Conservation (phyloP, 2,329 filamentous ascomycete species). For the Diaporthe eres region DNA sequence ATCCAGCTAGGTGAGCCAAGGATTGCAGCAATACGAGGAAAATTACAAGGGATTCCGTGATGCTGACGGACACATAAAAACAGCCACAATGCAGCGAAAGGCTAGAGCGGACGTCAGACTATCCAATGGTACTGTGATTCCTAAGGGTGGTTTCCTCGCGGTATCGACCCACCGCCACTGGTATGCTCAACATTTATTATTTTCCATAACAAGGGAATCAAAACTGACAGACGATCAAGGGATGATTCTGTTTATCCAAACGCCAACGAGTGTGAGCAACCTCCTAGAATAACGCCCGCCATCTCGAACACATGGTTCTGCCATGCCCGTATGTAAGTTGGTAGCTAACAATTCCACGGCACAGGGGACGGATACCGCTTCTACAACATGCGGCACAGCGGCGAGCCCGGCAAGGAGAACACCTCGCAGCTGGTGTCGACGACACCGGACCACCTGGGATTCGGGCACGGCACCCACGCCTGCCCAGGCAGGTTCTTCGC, state of each 20-base stretch:
- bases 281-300: background rate
- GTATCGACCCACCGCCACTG: conserved; percentile 14
- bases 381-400: conserved; percentile 35
- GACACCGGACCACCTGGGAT: conserved; percentile 13
- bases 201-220: background rate
- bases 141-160: conserved; percentile 39
- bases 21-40: background rate
- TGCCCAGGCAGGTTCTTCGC: conserved; percentile 55
- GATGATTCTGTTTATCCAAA: background rate
- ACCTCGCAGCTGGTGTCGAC: conserved; percentile 15
- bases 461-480: conserved; percentile 51
- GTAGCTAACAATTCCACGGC: background rate
- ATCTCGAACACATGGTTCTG: background rate
- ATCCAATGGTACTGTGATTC: conserved; percentile 45
- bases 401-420: conserved; percentile 42
- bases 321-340: too few species aligned
- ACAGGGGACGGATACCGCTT: conserved; percentile 19
- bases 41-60: too few species aligned
- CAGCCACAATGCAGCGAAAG: conserved; percentile 43
- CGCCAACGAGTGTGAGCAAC: conserved; percentile 1
- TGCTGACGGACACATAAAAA: background rate
- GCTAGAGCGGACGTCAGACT: conserved; percentile 41
- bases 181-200: background rate
- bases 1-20: background rate
- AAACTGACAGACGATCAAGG: background rate